phyloP scores from a whole-genome alignment of 1,284 basidiomycete species.

The Fomitopsis palustris region DNA sequence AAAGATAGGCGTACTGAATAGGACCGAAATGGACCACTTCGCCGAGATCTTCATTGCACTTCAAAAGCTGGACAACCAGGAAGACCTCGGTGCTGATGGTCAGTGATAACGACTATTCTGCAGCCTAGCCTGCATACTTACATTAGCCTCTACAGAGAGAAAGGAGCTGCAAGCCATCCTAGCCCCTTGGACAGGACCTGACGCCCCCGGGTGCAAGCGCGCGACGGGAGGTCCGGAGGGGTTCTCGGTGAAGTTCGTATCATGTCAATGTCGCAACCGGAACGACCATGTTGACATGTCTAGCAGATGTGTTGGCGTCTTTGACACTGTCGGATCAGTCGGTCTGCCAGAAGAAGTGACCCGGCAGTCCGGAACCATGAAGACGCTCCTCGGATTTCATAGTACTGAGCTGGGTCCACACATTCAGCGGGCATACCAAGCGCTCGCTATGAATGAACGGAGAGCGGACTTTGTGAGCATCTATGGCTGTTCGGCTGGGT shows the following conservation, averaged over 20 bases:
- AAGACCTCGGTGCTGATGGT: conserved; percentile 42
- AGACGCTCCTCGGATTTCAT: conserved; percentile 58
- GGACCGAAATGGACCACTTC: conserved; percentile 67
- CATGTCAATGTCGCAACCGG: neutral
- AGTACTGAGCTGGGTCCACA: conserved; percentile 59
- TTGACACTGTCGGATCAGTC: conserved; percentile 68
- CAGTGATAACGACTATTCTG: conserved; percentile 1
- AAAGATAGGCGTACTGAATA: conserved; percentile 58
- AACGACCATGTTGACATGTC: neutral
- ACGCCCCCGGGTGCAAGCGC: conserved; percentile 49
- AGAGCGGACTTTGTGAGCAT: conserved; percentile 60
- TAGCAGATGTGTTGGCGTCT: conserved; percentile 64
- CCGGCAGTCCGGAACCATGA: conserved; percentile 34
- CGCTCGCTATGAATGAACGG: conserved; percentile 62
- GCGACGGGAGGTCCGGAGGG: conserved; percentile 40
- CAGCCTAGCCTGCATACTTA: neutral
- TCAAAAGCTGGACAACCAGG: conserved; percentile 54
- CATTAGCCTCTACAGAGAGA: conserved; percentile 38
- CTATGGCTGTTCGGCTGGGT: neutral
- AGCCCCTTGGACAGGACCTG: conserved; percentile 45
- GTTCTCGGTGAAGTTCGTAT: conserved; percentile 60
- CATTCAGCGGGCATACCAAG: conserved; percentile 61
- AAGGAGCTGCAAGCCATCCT: conserved; percentile 39
- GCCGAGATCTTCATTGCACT: conserved; percentile 56
- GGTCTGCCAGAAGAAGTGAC: conserved; percentile 64